These are phyloP conservation scores for Salix viminalis DNA, from an alignment of 345 rosid species.

Conservation along the genomic window DNA sequence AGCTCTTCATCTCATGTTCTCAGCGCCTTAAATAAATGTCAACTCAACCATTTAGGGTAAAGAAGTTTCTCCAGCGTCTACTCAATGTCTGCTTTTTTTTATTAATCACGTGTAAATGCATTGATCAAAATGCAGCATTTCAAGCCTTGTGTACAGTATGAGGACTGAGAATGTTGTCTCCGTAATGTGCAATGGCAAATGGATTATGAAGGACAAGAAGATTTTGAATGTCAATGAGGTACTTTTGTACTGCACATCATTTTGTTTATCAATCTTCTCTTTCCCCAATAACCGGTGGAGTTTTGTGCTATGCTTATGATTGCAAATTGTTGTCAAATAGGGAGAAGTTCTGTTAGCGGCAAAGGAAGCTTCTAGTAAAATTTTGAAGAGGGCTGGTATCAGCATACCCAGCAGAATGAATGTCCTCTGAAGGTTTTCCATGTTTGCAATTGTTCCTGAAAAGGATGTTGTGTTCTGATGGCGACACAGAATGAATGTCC, in stretches of 20 bases:
- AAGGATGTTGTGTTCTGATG: too few relatives aligned
- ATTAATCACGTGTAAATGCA: background rate
- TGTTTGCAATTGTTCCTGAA: background rate
- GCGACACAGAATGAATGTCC: too few relatives aligned
- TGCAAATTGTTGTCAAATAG: slow-evolving; percentile 20
- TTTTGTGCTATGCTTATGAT: background rate
- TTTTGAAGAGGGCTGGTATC: slow-evolving; percentile 51
- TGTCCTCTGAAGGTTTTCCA: slow-evolving; percentile 15
- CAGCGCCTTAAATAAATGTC: background rate
- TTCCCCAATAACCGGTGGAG: too few relatives aligned
- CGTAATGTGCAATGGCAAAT: slow-evolving; percentile 67
- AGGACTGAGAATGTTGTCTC: slow-evolving; percentile 59
- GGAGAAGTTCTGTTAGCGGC: slow-evolving; percentile 39
- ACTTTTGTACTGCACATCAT: background rate
- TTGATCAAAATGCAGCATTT: slow-evolving; percentile 36
- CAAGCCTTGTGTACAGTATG: slow-evolving; percentile 61
- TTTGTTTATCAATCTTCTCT: too few relatives aligned
- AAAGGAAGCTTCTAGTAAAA: slow-evolving; percentile 41
- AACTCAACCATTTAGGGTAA: background rate
- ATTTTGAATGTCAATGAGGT: slow-evolving; percentile 58
- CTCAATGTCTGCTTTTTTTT: background rate
- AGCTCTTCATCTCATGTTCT: background rate
- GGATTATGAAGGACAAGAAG: slow-evolving; percentile 66
- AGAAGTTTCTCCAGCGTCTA: background rate
- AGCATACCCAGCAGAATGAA: slow-evolving; percentile 47